These are phyloP conservation scores for Exophiala mesophila DNA, from an alignment of 2,329 filamentous ascomycete species.

Conservation along the genomic window DNA sequence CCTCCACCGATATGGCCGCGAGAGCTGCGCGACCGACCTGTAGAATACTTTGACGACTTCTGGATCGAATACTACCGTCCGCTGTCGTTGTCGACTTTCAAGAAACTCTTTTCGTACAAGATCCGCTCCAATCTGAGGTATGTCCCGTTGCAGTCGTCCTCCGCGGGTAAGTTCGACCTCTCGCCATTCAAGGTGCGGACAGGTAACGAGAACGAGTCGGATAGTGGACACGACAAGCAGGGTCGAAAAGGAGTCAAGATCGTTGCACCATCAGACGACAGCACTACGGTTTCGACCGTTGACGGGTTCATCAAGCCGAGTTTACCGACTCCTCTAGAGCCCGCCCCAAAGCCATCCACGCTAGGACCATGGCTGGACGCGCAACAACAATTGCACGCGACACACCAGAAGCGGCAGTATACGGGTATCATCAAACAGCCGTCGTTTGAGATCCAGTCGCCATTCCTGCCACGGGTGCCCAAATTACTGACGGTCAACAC, in stretches of 20 bases:
- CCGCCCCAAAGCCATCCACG: slow-evolving; percentile 29
- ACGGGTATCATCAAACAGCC: slow-evolving; percentile 56
- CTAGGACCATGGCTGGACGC: slow-evolving; percentile 30
- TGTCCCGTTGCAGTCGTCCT: slow-evolving; percentile 67
- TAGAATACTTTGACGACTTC: slow-evolving; percentile 78
- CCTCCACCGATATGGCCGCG: slow-evolving; percentile 44
- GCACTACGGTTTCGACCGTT: slow-evolving; percentile 29
- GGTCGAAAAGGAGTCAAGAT: slow-evolving; percentile 64
- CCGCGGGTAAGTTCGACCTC: slow-evolving; percentile 71
- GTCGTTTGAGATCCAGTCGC: slow-evolving; percentile 28
- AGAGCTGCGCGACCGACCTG: slow-evolving; percentile 38
- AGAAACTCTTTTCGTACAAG: slow-evolving; percentile 87
- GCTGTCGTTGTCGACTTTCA: slow-evolving; percentile 77
- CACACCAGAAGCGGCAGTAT: slow-evolving; percentile 30
- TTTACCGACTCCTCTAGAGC: slow-evolving; percentile 17
- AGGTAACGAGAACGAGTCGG: slow-evolving; percentile 50
- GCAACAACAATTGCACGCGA: slow-evolving; percentile 29
- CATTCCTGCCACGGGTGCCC: slow-evolving; percentile 20
- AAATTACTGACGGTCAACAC: slow-evolving; percentile 24
- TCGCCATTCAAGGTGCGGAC: slow-evolving; percentile 82
- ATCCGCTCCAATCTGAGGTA: slow-evolving; percentile 87
- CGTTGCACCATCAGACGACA: slow-evolving; percentile 52
- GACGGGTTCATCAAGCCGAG: slow-evolving; percentile 29
- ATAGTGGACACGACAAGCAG: slow-evolving; percentile 57
- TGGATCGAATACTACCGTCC: slow-evolving; percentile 97